These are phyloP conservation scores for Cylindrodendrum hubeiense DNA, from an alignment of 2,329 filamentous ascomycete species.

Conservation along the genomic window DNA sequence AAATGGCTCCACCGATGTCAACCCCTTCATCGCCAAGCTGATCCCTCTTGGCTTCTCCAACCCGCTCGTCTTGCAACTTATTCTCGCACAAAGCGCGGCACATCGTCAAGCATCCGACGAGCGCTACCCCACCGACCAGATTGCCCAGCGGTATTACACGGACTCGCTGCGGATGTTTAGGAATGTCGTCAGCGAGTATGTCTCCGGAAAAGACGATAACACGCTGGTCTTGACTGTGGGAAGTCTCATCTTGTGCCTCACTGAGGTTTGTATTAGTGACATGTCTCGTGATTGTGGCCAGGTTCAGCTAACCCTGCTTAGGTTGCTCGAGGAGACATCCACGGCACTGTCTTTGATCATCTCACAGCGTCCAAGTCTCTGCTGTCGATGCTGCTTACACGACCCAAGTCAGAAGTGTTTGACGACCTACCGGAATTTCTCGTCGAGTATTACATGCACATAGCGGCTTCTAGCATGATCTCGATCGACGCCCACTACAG, in stretches of 20 bases:
- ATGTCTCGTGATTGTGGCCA: background rate
- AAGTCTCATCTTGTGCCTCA: slow-evolving; percentile 60
- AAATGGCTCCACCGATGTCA: slow-evolving; percentile 59
- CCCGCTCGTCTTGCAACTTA: slow-evolving; percentile 58
- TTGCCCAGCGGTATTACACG: slow-evolving; percentile 52
- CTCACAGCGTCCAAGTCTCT: slow-evolving; percentile 58
- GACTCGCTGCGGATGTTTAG: slow-evolving; percentile 52
- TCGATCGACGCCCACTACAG: slow-evolving; percentile 52
- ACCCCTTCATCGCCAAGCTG: slow-evolving; percentile 60
- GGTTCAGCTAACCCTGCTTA: slow-evolving; percentile 23
- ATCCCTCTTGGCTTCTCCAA: slow-evolving; percentile 60
- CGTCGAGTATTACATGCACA: slow-evolving; percentile 63
- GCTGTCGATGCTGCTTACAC: slow-evolving; percentile 51
- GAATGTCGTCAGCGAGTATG: slow-evolving; percentile 49
- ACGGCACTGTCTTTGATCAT: slow-evolving; percentile 60
- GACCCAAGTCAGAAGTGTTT: slow-evolving; percentile 47
- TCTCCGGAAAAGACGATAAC: slow-evolving; percentile 49
- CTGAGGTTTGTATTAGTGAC: slow-evolving; percentile 52
- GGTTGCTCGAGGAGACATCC: slow-evolving; percentile 58
- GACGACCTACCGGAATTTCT: slow-evolving; percentile 58
- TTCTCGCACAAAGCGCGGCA: slow-evolving; percentile 58
- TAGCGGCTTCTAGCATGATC: slow-evolving; percentile 60
- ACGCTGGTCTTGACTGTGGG: slow-evolving; percentile 57
- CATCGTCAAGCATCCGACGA: slow-evolving; percentile 52
- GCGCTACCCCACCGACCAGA: slow-evolving; percentile 41